Evolutionary conservation across 2,329 filamentous ascomycete species (phyloP).

Genomic region (Colletotrichum tanaceti): DNA sequence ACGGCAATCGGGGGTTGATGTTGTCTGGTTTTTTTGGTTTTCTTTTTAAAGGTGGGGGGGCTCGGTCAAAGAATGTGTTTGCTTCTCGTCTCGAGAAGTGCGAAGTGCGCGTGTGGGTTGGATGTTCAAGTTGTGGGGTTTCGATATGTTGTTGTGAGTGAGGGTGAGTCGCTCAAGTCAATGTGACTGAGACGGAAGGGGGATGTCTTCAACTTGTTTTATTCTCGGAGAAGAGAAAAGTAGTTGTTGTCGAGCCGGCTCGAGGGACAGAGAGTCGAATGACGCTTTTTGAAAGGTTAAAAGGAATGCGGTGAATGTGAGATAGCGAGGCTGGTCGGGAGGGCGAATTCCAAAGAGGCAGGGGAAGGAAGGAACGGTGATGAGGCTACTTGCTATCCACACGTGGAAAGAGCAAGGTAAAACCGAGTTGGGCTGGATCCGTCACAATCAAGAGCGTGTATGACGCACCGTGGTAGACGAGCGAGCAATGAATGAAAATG

Average conservation of each 20-base stretch:
- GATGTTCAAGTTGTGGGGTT: slow-evolving; percentile 5
- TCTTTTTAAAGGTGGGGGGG: too few relatives aligned
- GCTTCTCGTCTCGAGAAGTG: slow-evolving; percentile 30
- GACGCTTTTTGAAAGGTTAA: slow-evolving; percentile 21
- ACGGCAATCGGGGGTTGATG: slow-evolving; percentile 14
- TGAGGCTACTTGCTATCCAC: slow-evolving; percentile 12
- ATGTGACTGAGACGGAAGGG: slow-evolving; percentile 34
- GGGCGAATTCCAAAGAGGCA: slow-evolving; percentile 32
- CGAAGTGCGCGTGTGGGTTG: slow-evolving; percentile 9
- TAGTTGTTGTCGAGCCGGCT: slow-evolving; percentile 20
- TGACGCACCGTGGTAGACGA: slow-evolving; percentile 33
- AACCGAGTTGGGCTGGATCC: slow-evolving; percentile 23
- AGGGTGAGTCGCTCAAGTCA: slow-evolving; percentile 37
- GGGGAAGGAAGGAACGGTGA: slow-evolving; percentile 36
- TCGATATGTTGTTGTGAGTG: slow-evolving; percentile 29
- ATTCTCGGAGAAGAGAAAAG: slow-evolving; percentile 20
- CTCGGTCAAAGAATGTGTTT: slow-evolving; percentile 29
- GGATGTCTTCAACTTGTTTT: slow-evolving; percentile 24
- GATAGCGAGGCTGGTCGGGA: slow-evolving; percentile 37
- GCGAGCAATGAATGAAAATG: slow-evolving; percentile 25
- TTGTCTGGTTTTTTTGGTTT: not conserved
- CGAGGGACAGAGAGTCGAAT: slow-evolving; percentile 21
- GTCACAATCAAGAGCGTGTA: slow-evolving; percentile 22
- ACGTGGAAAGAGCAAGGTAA: slow-evolving; percentile 21
- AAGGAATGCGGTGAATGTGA: slow-evolving; percentile 37